Base-by-base conservation (phyloP, 2,329 filamentous ascomycete genomes). In the Rutstroemia sp. region DNA sequence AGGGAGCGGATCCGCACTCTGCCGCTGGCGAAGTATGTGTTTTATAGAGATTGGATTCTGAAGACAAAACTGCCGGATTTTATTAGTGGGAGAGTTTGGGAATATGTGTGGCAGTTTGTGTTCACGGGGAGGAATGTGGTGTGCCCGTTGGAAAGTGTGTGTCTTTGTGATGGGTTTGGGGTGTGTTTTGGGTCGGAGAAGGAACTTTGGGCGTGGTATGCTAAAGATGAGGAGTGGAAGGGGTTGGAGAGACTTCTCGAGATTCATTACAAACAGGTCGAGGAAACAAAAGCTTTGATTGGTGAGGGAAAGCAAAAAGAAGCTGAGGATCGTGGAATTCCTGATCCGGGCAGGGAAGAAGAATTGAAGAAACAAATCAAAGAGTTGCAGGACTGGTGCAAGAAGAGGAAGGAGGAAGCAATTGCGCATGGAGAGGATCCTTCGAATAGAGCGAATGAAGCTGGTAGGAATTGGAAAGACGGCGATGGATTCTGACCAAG, bases 31-130 rank as follows among this genome's bases (percentile, higher is more conserved):
- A 79, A 81, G 57, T 87, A 86, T 61, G 64, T 79, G 16, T 74
- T 74, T 41, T 80, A 78, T 65, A 74, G 82, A 4, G 70, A 82
- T 47, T 87, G 83, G 84, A 61, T 86, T 42, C 64, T 83, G n/a
- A 72, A 75, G 9, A 82, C 82, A 2, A 69, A 75, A 4, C 67
- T 82, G 51, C 73, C 73, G 5, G 81, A 85, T 64, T 74, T 75
- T 17, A 68, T 78, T 25, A 82, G 77, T 27, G 83, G 83, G 2
- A 73, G 83, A 21, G 76, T 86, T 2, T 76, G 85, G 66, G 83
- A 87, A 65, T 86, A 84, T 62, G 69, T 83, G 17, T 87, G 83
- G 83, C 84, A 87, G 67, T 75, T 83, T 59, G 80, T 83, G 10
- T 84, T 83, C 62, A 79, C 79, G 53, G 78, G 80, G 60, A 69